phyloP scores from a whole-genome alignment of 2,329 filamentous ascomycete species.

The Pyricularia sp. region DNA sequence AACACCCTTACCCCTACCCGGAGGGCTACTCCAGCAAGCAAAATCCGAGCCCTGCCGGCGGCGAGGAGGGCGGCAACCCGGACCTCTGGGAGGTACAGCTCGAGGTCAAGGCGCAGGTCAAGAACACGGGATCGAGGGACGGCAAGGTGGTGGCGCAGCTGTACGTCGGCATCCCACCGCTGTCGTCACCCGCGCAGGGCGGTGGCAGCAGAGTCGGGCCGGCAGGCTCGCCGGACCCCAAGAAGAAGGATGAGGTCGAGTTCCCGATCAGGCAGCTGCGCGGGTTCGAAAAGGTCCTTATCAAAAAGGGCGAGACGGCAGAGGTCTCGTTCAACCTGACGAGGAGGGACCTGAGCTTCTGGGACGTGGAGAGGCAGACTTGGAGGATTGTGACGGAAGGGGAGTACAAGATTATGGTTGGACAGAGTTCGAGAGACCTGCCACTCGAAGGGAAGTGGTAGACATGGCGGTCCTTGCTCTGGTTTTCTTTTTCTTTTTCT shows the following conservation, averaged over 20 bases:
- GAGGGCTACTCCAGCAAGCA: slow-evolving; percentile 38
- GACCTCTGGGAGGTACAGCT: slow-evolving; percentile 47
- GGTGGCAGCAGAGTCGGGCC: neutral
- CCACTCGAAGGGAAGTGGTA: slow-evolving; percentile 9
- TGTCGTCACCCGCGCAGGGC: neutral
- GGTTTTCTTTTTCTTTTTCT: neutral
- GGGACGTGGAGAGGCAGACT: slow-evolving; percentile 34
- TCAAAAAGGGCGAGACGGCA: slow-evolving; percentile 35
- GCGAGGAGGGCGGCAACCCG: slow-evolving; percentile 55
- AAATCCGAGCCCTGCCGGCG: slow-evolving; percentile 49
- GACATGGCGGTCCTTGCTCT: neutral
- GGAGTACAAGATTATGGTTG: slow-evolving; percentile 9
- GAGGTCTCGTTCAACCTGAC: slow-evolving; percentile 30
- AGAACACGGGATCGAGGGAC: slow-evolving; percentile 34
- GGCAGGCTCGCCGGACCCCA: neutral
- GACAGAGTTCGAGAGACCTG: slow-evolving; percentile 11
- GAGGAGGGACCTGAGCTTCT: slow-evolving; percentile 39
- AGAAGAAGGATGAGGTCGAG: slow-evolving; percentile 5
- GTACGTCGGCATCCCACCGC: slow-evolving; percentile 29
- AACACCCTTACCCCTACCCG: slow-evolving; percentile 33
- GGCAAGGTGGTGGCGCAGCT: slow-evolving; percentile 35
- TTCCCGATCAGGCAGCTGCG: slow-evolving; percentile 44
- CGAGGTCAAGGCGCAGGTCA: slow-evolving; percentile 34
- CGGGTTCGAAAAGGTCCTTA: slow-evolving; percentile 56
- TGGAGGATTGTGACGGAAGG: slow-evolving; percentile 24